Evolutionary conservation across 257 asterid species (phyloP), one percentile per base, ranked within the genome.

Genomic region (Penstemon davidsonii): DNA sequence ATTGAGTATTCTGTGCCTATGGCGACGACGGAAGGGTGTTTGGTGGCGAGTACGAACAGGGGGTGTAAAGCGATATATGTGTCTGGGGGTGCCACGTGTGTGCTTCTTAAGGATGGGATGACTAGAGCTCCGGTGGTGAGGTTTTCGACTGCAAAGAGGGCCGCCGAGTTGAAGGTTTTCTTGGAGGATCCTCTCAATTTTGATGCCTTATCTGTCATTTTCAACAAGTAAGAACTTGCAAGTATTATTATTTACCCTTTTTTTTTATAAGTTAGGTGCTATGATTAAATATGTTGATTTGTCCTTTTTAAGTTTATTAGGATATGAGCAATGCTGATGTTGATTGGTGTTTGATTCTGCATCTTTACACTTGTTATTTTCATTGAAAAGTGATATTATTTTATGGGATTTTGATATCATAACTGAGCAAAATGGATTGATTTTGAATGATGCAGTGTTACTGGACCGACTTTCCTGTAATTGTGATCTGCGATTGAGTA

Each of bases 1-100:
- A 76, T 83, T 36, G 95, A 89, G 45, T 92, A 80, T 75, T 73
- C 88, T 1, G 95, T 92, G 50, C 92, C 98, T 5, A 92, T 92
- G 98, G 96, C 96, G 12, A 92, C 98, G 4, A 92, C 98, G n/a
- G 96, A 92, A 54, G 98, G 98, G 39, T 92, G 98, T 73, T 71
- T 92, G 77, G 91, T 89, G 49, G 98, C 98, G 52, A 92, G 98
- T 74, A 79, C 98, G 5, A 92, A 92, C 75, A 83, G 98, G 54
- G 96, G 98, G 3, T 92, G 98, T 79, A 92, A 92, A 84, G 98
- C 98, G 41, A 87, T 92, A 33, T 80, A 80, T 62, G 81, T 79
- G 4, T 89, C 83, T 10, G 96, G 96, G 1, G 98, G 98, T 39
- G 96, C 98, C 39, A 89, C 95, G 3, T 70, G 87, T 40, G 78